phyloP scores from a whole-genome alignment of 2,329 filamentous ascomycete genomes.

The Cercospora janseana region DNA sequence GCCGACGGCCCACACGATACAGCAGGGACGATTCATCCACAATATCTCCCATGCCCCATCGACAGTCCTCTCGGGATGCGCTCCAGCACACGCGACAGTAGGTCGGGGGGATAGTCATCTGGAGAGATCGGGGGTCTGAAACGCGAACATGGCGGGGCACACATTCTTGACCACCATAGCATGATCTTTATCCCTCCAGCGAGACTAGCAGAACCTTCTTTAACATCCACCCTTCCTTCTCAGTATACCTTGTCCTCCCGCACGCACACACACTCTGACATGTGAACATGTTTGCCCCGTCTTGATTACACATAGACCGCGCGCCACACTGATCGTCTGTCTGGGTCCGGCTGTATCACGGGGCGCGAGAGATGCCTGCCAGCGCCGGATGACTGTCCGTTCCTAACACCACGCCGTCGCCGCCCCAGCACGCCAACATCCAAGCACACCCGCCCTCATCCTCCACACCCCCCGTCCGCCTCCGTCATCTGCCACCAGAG shows the following conservation, averaged over 20 bases:
- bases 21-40: too few species aligned
- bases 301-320: background rate
- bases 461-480: background rate
- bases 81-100: too few species aligned
- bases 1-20: background rate
- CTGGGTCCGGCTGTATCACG: constrained; percentile 4
- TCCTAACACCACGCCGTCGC: constrained; percentile 6
- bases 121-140: too few species aligned
- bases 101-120: too few species aligned
- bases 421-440: background rate
- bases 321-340: constrained; percentile 1
- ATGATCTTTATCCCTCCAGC: too few species aligned
- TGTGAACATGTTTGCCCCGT: background rate
- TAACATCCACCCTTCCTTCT: too few species aligned
- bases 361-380: constrained; percentile 4
- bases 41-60: too few species aligned
- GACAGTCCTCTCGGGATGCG: too few species aligned
- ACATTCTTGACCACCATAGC: too few species aligned
- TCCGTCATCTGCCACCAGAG: background rate
- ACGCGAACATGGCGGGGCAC: too few species aligned
- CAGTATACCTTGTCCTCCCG: too few species aligned
- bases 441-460: background rate
- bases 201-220: too few species aligned
- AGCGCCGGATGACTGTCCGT: background rate
- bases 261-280: background rate